Evolutionary conservation across 805 yeast species (phyloP).

Genomic region (Pichia gijzeniarum): DNA sequence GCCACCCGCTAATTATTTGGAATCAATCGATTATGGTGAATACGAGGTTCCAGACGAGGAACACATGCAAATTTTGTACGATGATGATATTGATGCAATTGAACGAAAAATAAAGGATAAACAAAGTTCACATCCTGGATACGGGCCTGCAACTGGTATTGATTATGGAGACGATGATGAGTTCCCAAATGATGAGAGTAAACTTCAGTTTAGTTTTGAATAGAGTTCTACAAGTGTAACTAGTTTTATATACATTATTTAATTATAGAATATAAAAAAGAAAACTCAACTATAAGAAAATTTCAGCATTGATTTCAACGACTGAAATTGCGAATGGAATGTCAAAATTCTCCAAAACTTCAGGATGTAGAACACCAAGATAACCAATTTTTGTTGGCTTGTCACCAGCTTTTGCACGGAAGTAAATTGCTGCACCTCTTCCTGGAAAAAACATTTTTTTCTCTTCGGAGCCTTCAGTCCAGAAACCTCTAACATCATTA

Average conservation of each 20-base stretch:
- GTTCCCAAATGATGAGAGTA: constrained; percentile 29
- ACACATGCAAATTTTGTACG: constrained; percentile 18
- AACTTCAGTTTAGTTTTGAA: constrained; percentile 26
- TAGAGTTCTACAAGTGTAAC: constrained; percentile 6
- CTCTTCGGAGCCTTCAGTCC: constrained; percentile 68
- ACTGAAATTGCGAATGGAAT: constrained; percentile 89
- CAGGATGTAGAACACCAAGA: constrained; percentile 94
- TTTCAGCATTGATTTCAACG: constrained; percentile 86
- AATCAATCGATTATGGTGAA: constrained; percentile 17
- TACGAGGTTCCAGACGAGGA: constrained; percentile 17
- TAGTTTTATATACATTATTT: background rate
- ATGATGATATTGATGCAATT: constrained; percentile 18
- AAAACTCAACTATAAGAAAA: constrained; percentile 50
- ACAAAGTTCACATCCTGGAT: constrained; percentile 11
- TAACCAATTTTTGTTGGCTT: constrained; percentile 62
- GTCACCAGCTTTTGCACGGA: constrained; percentile 57
- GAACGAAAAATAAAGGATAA: constrained; percentile 6
- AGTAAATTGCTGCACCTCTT: constrained; percentile 85
- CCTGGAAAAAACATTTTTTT: constrained; percentile 89
- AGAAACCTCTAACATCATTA: constrained; percentile 66
- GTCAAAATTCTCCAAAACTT: constrained; percentile 79
- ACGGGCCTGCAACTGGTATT: constrained; percentile 14
- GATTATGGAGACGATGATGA: constrained; percentile 32
- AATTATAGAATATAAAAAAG: background rate
- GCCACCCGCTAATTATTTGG: background rate